phyloP scores from a whole-genome alignment of 2,329 filamentous ascomycete genomes.

The Neobulgaria alba region DNA sequence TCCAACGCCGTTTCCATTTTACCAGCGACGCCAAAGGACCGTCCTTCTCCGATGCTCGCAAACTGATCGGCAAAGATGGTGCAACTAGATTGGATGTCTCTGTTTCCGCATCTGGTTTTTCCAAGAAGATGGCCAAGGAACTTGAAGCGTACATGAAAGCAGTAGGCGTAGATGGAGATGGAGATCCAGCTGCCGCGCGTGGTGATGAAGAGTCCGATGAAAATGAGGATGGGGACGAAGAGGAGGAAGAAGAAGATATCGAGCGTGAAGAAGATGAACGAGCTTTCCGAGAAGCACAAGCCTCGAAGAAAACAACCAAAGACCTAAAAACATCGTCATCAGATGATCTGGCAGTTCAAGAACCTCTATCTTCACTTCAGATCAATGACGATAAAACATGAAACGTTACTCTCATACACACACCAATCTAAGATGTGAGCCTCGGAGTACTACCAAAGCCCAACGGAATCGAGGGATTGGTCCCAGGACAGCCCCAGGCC shows the following conservation, averaged over 20 bases:
- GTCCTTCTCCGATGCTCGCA: conserved; percentile 76
- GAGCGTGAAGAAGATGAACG: conserved; percentile 29
- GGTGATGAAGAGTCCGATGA: conserved; percentile 33
- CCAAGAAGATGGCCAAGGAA: conserved; percentile 93
- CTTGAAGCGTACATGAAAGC: conserved; percentile 83
- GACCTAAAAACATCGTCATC: too few relatives aligned
- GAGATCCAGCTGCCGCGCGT: conserved; percentile 23
- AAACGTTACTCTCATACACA: too few relatives aligned
- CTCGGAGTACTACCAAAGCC: too few relatives aligned
- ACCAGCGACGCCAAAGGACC: conserved; percentile 73
- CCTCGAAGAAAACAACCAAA: too few relatives aligned
- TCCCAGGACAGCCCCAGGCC: too few relatives aligned
- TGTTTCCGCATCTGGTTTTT: conserved; percentile 89
- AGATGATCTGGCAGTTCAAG: conserved; percentile 3
- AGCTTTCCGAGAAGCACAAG: conserved; percentile 15
- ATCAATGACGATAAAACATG: too few relatives aligned
- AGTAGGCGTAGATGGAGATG: conserved; percentile 45
- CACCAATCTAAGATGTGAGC: too few relatives aligned
- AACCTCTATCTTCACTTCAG: conserved; percentile 18
- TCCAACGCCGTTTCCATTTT: conserved; percentile 82
- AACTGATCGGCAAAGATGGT: conserved; percentile 57
- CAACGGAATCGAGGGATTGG: too few relatives aligned
- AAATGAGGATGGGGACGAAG: conserved; percentile 27
- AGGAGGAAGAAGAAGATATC: conserved; percentile 25
- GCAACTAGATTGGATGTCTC: conserved; percentile 71